Evolutionary conservation across 768 basidiomycete genomes (phyloP).

Genomic region (Podaxis sp.): DNA sequence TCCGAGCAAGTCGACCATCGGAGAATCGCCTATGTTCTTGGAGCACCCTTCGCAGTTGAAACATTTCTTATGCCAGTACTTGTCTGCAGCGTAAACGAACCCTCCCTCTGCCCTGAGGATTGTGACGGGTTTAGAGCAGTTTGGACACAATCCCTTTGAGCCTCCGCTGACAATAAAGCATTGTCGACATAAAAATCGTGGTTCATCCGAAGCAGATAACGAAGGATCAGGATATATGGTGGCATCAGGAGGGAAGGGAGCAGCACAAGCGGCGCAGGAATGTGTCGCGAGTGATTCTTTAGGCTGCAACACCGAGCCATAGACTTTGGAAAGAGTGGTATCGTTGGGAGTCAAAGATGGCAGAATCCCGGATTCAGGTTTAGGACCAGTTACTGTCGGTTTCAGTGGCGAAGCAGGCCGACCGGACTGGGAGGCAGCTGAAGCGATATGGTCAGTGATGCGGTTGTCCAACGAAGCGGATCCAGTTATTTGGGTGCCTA

Average conservation of each 20-base stretch:
- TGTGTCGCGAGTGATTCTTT: slow-evolving; percentile 71
- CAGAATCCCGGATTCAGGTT: slow-evolving; percentile 60
- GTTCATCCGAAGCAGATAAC: slow-evolving; percentile 29
- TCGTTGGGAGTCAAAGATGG: slow-evolving; percentile 51
- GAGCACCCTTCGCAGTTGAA: slow-evolving; percentile 74
- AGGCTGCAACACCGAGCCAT: slow-evolving; percentile 81
- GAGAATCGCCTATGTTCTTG: slow-evolving; percentile 69
- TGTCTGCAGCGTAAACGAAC: slow-evolving; percentile 68
- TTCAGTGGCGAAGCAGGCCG: slow-evolving; percentile 63
- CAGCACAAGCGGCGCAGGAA: slow-evolving; percentile 64
- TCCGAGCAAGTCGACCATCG: slow-evolving; percentile 84
- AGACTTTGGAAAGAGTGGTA: slow-evolving; percentile 75
- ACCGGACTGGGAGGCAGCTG: slow-evolving; percentile 41
- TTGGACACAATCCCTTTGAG: slow-evolving; percentile 70
- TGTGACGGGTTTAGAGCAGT: slow-evolving; percentile 70
- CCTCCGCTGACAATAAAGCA: slow-evolving; percentile 77
- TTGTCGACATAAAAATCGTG: slow-evolving; percentile 70
- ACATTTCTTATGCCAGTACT: slow-evolving; percentile 81
- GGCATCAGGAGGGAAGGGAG: slow-evolving; percentile 73
- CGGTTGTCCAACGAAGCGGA: slow-evolving; percentile 40
- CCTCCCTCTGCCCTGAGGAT: slow-evolving; percentile 76
- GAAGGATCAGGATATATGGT: slow-evolving; percentile 83
- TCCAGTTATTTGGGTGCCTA: slow-evolving; percentile 28
- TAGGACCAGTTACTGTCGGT: slow-evolving; percentile 47
- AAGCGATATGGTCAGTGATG: slow-evolving; percentile 58